Percentiles rank a stretch among this genome's conserved stretches.
phyloP scores from a whole-genome alignment of 1,284 basidiomycete species.

The Ceratobasidium sp. region DNA sequence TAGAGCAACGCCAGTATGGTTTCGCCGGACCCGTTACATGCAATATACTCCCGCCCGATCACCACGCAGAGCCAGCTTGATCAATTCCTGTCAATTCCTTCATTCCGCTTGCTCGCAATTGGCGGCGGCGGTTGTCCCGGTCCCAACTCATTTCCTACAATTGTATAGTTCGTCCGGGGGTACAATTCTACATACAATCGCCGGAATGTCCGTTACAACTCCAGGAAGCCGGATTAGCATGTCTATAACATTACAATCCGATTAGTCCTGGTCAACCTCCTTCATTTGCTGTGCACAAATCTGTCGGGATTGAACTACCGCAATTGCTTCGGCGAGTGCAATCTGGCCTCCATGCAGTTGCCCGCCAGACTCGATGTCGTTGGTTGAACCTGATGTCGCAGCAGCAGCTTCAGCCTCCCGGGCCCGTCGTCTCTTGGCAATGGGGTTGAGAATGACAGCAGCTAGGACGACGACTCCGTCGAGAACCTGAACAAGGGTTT shows the following conservation, averaged over 20 bases:
- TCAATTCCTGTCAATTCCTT: not conserved
- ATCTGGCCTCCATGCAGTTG: slow-evolving; percentile 19
- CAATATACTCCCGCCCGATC: not conserved
- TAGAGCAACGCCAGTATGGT: too few relatives aligned
- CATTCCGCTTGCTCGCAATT: too few relatives aligned
- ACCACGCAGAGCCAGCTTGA: not conserved
- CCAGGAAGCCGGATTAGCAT: too few relatives aligned
- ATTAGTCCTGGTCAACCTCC: slow-evolving; percentile 4
- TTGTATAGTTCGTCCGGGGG: too few relatives aligned
- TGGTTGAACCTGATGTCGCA: not conserved
- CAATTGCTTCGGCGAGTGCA: slow-evolving; percentile 25
- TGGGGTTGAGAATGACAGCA: slow-evolving; percentile 68
- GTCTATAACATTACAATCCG: not conserved
- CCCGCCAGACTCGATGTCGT: slow-evolving; percentile 9
- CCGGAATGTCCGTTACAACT: not conserved
- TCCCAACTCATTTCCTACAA: too few relatives aligned
- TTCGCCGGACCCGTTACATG: not conserved
- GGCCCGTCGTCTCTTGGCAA: slow-evolving; percentile 49
- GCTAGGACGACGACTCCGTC: slow-evolving; percentile 65
- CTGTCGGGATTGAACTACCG: slow-evolving; percentile 22
- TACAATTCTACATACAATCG: too few relatives aligned
- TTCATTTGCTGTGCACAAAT: slow-evolving; percentile 6
- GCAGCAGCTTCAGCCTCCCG: slow-evolving; percentile 44
- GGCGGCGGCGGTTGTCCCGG: too few relatives aligned
- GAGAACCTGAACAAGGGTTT: slow-evolving; percentile 54